Evolutionary conservation across 148 eudicot species (phyloP).

Genomic region (Hydrangea macrophylla): DNA sequence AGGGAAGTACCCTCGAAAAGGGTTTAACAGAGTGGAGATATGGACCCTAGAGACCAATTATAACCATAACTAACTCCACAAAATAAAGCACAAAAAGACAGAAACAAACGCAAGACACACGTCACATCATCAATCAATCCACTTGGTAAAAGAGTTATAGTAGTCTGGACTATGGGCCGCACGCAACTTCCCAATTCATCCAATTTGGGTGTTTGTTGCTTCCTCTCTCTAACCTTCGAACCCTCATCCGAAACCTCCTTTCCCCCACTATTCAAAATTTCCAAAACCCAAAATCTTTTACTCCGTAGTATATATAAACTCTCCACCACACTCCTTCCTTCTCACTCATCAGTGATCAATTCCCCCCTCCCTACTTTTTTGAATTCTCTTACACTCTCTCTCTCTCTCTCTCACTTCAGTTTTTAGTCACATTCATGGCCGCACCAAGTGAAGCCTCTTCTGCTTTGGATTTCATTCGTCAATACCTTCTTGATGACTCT

Average conservation of each 20-base stretch:
- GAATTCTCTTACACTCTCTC: background rate
- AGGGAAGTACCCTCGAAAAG: too few species aligned
- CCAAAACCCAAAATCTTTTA: background rate
- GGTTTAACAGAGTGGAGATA: too few species aligned
- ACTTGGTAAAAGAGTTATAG: too few species aligned
- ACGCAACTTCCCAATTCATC: too few species aligned
- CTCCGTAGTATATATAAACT: slow-evolving; percentile 7
- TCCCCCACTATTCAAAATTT: background rate
- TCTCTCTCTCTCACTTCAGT: background rate
- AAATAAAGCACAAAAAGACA: too few species aligned
- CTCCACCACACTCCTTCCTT: slow-evolving; percentile 7
- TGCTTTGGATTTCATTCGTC: slow-evolving; percentile 21
- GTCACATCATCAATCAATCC: too few species aligned
- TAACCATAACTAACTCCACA: too few species aligned
- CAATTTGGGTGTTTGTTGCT: too few species aligned
- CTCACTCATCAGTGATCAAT: slow-evolving; percentile 16
- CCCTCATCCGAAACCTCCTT: background rate
- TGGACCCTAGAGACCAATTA: too few species aligned
- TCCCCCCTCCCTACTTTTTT: background rate
- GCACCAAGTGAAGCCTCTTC: slow-evolving; percentile 17
- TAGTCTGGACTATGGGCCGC: too few species aligned
- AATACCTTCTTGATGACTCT: slow-evolving; percentile 17
- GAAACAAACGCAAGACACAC: too few species aligned
- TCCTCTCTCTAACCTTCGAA: slow-evolving; percentile 10
- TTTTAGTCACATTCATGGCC: background rate